Evolutionary conservation across 2,329 filamentous ascomycete species (phyloP).

Genomic region (Xylariaceae sp.): DNA sequence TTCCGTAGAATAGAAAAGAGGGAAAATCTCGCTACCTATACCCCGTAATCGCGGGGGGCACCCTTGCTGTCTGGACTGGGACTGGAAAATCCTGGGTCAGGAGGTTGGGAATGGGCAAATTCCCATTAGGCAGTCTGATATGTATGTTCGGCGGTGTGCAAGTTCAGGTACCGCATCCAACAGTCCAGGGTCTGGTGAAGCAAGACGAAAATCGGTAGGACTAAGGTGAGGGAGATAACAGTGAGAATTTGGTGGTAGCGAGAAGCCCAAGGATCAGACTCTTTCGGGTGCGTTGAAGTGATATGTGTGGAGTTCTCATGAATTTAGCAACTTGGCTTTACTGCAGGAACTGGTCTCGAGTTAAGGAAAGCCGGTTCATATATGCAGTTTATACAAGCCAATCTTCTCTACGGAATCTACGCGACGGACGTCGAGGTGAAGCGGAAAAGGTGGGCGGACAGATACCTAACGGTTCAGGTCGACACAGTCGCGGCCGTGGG

Average conservation of each 20-base stretch:
- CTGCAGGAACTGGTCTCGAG: background rate
- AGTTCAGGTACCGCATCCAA: slow-evolving; percentile 2
- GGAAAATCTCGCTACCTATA: slow-evolving; percentile 7
- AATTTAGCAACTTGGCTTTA: background rate
- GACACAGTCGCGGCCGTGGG: too few relatives aligned
- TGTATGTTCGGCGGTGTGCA: slow-evolving; percentile 15
- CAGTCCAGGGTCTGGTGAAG: background rate
- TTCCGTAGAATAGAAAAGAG: slow-evolving; percentile 6
- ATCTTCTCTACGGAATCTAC: background rate
- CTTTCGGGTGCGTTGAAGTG: background rate
- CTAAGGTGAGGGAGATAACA: slow-evolving; percentile 1
- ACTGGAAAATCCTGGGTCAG: slow-evolving; percentile 2
- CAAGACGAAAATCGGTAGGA: background rate
- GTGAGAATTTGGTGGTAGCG: background rate
- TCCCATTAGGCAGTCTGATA: background rate
- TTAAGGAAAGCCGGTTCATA: background rate
- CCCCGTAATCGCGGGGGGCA: background rate
- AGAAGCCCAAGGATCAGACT: background rate
- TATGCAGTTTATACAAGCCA: background rate
- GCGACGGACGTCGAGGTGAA: background rate
- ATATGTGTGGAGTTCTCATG: background rate
- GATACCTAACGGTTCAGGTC: background rate
- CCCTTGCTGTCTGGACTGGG: slow-evolving; percentile 1
- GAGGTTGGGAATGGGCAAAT: slow-evolving; percentile 8
- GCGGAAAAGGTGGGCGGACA: background rate